These are phyloP conservation scores for Liriodendron chinense DNA, from an alignment of 164 flowering plant genomes.

Conservation along the genomic window DNA sequence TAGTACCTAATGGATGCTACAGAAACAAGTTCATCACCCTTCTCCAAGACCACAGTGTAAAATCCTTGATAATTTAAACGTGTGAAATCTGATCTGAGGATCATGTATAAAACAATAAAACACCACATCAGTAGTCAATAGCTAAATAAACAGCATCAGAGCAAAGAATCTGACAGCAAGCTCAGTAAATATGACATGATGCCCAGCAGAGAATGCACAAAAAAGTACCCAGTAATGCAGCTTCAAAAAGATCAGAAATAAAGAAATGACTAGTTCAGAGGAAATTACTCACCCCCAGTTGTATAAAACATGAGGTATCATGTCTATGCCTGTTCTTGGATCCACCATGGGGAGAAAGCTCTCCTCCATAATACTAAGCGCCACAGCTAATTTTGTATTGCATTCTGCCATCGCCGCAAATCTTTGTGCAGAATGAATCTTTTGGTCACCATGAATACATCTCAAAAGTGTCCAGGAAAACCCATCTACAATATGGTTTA, in stretches of 20 bases:
- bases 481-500: slow-evolving; percentile 50
- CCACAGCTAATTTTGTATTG: slow-evolving; percentile 89
- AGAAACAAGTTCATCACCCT: slow-evolving; percentile 68
- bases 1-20: slow-evolving; percentile 88
- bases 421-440: slow-evolving; percentile 60
- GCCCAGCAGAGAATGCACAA: slow-evolving; percentile 1
- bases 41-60: slow-evolving; percentile 81
- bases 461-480: slow-evolving; percentile 73
- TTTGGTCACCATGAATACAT: slow-evolving; percentile 84
- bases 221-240: background rate
- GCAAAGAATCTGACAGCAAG: background rate
- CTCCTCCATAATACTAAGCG: slow-evolving; percentile 94
- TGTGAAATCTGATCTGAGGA: slow-evolving; percentile 70
- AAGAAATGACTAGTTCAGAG: background rate
- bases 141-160: background rate
- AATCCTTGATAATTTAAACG: slow-evolving; percentile 83
- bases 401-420: slow-evolving; percentile 88
- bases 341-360: slow-evolving; percentile 94
- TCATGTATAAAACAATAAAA: slow-evolving; percentile 9
- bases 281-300: slow-evolving; percentile 72
- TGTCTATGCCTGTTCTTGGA: slow-evolving; percentile 86
- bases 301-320: slow-evolving; percentile 89
- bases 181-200: background rate
- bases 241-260: background rate
- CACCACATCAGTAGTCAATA: background rate